Evolutionary conservation across 345 rosid species (phyloP).

Genomic region (Salix exigua): DNA sequence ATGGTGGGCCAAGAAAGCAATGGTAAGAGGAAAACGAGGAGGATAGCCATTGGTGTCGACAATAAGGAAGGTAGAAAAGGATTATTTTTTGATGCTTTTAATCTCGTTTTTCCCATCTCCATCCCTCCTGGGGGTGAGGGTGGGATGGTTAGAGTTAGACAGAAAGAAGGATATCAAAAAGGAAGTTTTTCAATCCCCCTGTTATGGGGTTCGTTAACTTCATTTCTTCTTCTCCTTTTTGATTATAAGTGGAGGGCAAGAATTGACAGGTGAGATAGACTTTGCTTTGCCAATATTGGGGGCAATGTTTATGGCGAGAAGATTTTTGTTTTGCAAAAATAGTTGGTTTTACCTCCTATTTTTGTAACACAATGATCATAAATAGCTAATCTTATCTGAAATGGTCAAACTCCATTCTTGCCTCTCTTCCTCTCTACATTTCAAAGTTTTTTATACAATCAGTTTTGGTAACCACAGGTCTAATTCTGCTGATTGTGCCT

Average conservation of each 20-base stretch:
- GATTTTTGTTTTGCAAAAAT: neutral
- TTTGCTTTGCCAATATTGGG: constrained; percentile 1
- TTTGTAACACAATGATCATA: neutral
- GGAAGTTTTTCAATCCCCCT: neutral
- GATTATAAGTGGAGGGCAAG: constrained; percentile 18
- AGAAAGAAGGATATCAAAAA: neutral
- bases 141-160: neutral
- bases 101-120: constrained; percentile 41
- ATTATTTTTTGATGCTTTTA: neutral
- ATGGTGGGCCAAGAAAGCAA: neutral
- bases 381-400: constrained; percentile 1
- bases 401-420: constrained; percentile 14
- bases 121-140: constrained; percentile 51
- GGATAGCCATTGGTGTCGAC: constrained; percentile 41
- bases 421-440: neutral
- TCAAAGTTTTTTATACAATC: neutral
- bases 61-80: constrained; percentile 30
- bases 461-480: neutral
- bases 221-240: neutral
- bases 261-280: neutral
- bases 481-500: neutral
- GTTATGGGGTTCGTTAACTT: constrained; percentile 7
- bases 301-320: constrained; percentile 12
- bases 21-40: constrained; percentile 36
- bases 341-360: neutral